A percentile compares a stretch with the other conserved stretches of the same genome.
These are phyloP conservation scores for Hamiltosporidium tvaerminnensis DNA, from an alignment of 371 early-diverging fungal species.

Conservation along the genomic window DNA sequence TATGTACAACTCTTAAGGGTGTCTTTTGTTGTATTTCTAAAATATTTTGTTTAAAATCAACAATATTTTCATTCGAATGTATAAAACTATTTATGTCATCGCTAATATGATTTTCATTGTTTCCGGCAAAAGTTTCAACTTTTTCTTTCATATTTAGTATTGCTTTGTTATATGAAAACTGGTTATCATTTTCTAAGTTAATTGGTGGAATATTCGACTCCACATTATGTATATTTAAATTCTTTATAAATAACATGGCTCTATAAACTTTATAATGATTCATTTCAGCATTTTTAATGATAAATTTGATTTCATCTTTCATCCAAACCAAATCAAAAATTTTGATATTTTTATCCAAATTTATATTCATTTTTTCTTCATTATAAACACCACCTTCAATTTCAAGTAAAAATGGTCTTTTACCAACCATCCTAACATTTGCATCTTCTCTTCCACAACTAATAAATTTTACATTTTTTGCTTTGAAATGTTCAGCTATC, in stretches of 20 bases:
- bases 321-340: slow-evolving; percentile 8
- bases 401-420: slow-evolving; percentile 44
- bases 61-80: too few species aligned
- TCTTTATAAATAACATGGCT: slow-evolving; percentile 11
- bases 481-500: slow-evolving; percentile 15
- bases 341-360: slow-evolving; percentile 8
- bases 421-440: slow-evolving; percentile 43
- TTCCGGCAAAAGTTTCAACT: too few species aligned
- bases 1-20: slow-evolving; percentile 48
- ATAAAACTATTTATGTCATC: too few species aligned
- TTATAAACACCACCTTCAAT: too few species aligned
- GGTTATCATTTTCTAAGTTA: slow-evolving; percentile 12
- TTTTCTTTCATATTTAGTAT: not conserved
- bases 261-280: slow-evolving; percentile 28
- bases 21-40: slow-evolving; percentile 36
- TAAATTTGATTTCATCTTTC: slow-evolving; percentile 15
- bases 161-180: slow-evolving; percentile 2
- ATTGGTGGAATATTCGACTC: slow-evolving; percentile 1
- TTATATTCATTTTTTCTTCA: slow-evolving; percentile 16
- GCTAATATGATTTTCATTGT: too few species aligned
- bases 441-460: slow-evolving; percentile 47
- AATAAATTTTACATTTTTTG: slow-evolving; percentile 32
- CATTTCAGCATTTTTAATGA: slow-evolving; percentile 28
- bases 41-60: slow-evolving; percentile 1
- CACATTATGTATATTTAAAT: not conserved